A percentile compares a stretch with the other conserved stretches of the same genome.
Conservation (phyloP, 75 land plant genomes). For the Pinus taeda region DNA sequence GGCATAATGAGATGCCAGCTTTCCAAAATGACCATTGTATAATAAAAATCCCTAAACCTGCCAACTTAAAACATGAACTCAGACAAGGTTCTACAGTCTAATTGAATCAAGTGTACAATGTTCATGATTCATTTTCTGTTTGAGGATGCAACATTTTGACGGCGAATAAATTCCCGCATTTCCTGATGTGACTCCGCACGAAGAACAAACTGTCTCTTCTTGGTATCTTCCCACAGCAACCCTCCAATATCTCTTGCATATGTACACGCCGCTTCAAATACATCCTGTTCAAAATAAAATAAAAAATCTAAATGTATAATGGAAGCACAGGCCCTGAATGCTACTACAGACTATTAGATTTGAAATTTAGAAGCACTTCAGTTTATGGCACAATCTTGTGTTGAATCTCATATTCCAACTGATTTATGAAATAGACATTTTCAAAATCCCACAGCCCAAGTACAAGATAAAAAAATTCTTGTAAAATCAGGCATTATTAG, state of each 20-base stretch:
- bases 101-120: not conserved
- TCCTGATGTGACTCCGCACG: conserved; percentile 75
- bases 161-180: conserved; percentile 65
- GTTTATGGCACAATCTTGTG: not conserved
- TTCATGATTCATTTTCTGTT: conserved; percentile 13
- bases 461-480: not conserved
- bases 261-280: conserved; percentile 71
- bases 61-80: not conserved
- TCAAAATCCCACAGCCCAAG: not conserved
- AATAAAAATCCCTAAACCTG: not conserved
- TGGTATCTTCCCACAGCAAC: conserved; percentile 76
- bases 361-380: not conserved
- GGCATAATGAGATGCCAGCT: no score
- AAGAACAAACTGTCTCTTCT: conserved; percentile 61
- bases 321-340: not conserved
- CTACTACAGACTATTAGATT: not conserved
- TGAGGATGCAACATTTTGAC: conserved; percentile 31
- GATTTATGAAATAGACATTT: not conserved
- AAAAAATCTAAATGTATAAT: not conserved
- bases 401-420: not conserved
- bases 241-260: conserved; percentile 78
- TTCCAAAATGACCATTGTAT: not conserved
- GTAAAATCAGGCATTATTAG: not conserved
- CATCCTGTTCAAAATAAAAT: conserved; percentile 41
- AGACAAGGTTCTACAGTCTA: not conserved